Evolutionary conservation across 495 filamentous ascomycete genomes (phyloP).

Genomic region (Penicillium lagena): DNA sequence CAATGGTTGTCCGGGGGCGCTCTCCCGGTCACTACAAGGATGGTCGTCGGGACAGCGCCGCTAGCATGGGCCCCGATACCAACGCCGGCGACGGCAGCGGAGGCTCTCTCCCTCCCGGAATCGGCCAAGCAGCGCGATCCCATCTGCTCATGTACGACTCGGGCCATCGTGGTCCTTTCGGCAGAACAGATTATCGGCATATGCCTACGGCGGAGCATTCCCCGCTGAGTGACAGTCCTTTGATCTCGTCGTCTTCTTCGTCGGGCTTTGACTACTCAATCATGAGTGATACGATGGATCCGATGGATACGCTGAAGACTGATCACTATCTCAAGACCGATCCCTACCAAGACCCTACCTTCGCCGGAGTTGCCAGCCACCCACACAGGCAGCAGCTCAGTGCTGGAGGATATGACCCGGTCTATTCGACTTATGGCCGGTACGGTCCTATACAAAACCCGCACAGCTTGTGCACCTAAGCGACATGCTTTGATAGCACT

Average conservation of each 20-base stretch:
- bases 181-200: constrained; percentile 30
- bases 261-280: constrained; percentile 33
- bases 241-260: constrained; percentile 39
- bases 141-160: constrained; percentile 34
- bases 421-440: constrained; percentile 29
- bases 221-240: constrained; percentile 33
- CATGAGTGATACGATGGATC: constrained; percentile 35
- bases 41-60: constrained; percentile 64
- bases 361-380: constrained; percentile 13
- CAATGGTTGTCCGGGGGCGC: constrained; percentile 89
- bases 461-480: constrained; percentile 32
- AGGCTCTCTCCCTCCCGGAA: constrained; percentile 23
- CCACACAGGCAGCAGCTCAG: constrained; percentile 19
- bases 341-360: constrained; percentile 29
- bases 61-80: constrained; percentile 67
- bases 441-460: constrained; percentile 25
- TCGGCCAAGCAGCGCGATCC: constrained; percentile 27
- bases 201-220: constrained; percentile 30
- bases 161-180: constrained; percentile 28
- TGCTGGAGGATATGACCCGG: constrained; percentile 26
- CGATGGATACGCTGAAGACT: constrained; percentile 34
- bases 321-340: constrained; percentile 18
- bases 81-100: constrained; percentile 31
- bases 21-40: constrained; percentile 92
- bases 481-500: neutral